A percentile compares a stretch with the other conserved stretches of the same genome.
Conservation (phyloP, 2,329 filamentous ascomycete species). For the Coniochaeta sp. region DNA sequence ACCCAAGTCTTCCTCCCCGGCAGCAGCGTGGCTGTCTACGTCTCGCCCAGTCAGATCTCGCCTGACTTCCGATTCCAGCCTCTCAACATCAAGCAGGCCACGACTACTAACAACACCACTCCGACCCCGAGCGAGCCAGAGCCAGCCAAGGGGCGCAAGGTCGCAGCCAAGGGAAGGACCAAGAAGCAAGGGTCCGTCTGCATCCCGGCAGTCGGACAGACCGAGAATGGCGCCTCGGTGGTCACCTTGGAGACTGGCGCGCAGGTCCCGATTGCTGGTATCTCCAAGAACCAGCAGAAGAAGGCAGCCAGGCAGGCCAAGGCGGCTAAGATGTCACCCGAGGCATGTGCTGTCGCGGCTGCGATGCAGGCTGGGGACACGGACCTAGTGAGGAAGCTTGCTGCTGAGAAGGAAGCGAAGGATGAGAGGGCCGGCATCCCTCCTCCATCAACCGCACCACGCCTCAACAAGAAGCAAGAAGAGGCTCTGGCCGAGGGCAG, state of each 20-base stretch:
- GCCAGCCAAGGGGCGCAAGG: background rate
- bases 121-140: background rate
- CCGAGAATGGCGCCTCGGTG: background rate
- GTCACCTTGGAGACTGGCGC: background rate
- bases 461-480: background rate
- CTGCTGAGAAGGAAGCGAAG: background rate
- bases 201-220: background rate
- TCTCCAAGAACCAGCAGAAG: conserved; percentile 3
- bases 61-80: background rate
- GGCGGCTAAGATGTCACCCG: background rate
- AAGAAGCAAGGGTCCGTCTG: background rate
- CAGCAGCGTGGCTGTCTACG: background rate
- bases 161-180: background rate
- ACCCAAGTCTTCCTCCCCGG: background rate
- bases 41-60: background rate
- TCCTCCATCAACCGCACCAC: background rate
- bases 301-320: background rate
- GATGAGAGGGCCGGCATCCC: too few relatives aligned
- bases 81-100: background rate
- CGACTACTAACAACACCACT: background rate
- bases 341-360: background rate
- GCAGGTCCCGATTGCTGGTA: background rate
- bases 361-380: background rate
- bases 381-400: background rate
- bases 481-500: background rate